phyloP scores from a whole-genome alignment of 2,329 filamentous ascomycete genomes.

The Parastagonospora avenae region DNA sequence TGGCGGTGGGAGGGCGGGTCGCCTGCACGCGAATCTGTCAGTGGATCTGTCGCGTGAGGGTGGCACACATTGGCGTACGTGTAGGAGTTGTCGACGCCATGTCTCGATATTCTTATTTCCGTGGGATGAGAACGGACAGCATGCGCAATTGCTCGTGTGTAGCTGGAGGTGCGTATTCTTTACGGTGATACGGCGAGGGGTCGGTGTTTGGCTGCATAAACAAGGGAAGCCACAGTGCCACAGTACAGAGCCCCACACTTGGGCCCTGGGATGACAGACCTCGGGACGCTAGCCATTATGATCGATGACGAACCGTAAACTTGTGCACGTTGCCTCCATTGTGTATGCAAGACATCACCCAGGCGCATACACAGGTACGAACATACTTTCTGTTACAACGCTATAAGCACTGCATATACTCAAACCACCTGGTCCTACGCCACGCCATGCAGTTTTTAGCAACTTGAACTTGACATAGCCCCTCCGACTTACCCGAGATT shows the following conservation, averaged over 20 bases:
- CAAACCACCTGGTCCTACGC: neutral
- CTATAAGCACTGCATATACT: neutral
- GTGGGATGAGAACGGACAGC: neutral
- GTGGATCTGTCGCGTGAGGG: slow-evolving; percentile 16
- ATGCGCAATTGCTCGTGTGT: neutral
- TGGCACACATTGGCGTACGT: slow-evolving; percentile 22
- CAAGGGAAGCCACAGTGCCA: too few relatives aligned
- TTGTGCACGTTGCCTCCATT: too few relatives aligned
- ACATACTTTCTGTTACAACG: neutral
- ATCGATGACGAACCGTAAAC: too few relatives aligned
- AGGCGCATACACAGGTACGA: too few relatives aligned
- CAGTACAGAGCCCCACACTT: too few relatives aligned
- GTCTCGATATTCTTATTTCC: neutral
- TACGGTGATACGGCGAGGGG: too few relatives aligned
- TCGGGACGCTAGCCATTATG: too few relatives aligned
- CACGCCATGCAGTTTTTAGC: neutral
- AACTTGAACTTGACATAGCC: slow-evolving; percentile 2
- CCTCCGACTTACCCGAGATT: slow-evolving; percentile 2
- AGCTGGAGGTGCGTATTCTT: too few relatives aligned
- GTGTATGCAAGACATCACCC: too few relatives aligned
- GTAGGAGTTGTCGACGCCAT: slow-evolving; percentile 34
- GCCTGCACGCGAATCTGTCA: slow-evolving; percentile 6
- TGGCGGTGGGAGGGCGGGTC: slow-evolving; percentile 28
- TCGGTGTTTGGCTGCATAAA: too few relatives aligned
- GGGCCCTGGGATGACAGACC: too few relatives aligned